Percentiles rank a stretch among this genome's conserved stretches.
These are phyloP conservation scores for Mycena vulgaris DNA, from an alignment of 768 basidiomycete genomes.

Conservation along the genomic window DNA sequence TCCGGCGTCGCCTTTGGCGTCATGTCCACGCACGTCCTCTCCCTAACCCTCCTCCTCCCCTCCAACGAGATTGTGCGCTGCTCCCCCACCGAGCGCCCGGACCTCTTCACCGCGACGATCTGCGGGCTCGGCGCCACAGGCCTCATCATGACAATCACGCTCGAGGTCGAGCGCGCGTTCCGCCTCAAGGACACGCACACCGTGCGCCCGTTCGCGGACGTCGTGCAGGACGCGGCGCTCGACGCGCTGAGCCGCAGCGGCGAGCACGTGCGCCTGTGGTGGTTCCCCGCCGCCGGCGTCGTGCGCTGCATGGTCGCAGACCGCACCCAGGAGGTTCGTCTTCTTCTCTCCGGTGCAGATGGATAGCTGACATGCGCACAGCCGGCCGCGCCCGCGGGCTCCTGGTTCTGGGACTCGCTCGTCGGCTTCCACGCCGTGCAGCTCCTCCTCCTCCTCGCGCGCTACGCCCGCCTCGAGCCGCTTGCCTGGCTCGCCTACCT, in stretches of 20 bases:
- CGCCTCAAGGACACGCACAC: constrained; percentile 81
- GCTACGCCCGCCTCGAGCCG: constrained; percentile 43
- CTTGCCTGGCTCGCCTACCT: neutral
- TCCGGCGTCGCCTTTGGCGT: constrained; percentile 86
- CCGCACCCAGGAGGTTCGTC: constrained; percentile 82
- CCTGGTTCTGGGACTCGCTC: constrained; percentile 80
- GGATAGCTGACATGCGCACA: neutral
- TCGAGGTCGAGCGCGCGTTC: constrained; percentile 88
- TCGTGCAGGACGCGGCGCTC: constrained; percentile 68
- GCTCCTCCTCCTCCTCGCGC: constrained; percentile 83
- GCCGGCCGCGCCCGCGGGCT: constrained; percentile 54
- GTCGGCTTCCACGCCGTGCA: constrained; percentile 89
- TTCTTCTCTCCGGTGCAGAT: neutral
- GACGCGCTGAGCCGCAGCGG: constrained; percentile 72
- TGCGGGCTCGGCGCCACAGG: constrained; percentile 95
- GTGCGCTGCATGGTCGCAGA: constrained; percentile 82
- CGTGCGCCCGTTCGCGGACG: constrained; percentile 74
- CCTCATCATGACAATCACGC: constrained; percentile 82
- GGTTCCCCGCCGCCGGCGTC: constrained; percentile 87
- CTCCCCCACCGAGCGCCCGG: constrained; percentile 72
- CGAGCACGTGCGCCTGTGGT: constrained; percentile 95
- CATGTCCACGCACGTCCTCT: constrained; percentile 85
- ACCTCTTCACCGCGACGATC: constrained; percentile 90
- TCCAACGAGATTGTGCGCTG: constrained; percentile 80
- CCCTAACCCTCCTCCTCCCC: constrained; percentile 83